Evolutionary conservation across 306 rosid species (phyloP).

Genomic region (Acacia crassicarpa): DNA sequence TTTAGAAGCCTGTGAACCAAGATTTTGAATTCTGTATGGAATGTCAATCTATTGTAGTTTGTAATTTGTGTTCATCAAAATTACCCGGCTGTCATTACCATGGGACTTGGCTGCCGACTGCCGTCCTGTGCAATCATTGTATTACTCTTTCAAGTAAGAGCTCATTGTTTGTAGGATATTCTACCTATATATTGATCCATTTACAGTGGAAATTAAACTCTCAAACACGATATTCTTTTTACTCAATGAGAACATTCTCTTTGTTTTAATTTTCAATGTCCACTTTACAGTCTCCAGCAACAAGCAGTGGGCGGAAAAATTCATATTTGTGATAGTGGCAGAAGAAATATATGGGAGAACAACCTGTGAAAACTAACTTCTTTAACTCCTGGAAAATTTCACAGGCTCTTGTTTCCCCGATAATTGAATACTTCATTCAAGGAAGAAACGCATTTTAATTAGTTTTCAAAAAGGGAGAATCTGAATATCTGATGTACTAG

Average conservation of each 20-base stretch:
- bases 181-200: neutral
- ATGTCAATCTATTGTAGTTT: neutral
- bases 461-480: neutral
- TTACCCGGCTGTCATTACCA: neutral
- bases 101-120: neutral
- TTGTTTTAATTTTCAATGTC: constrained; percentile 25
- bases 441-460: neutral
- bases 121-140: neutral
- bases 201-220: neutral
- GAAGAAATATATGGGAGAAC: neutral
- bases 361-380: neutral
- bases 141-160: neutral
- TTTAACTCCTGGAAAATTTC: constrained; percentile 20
- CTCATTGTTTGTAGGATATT: constrained; percentile 4
- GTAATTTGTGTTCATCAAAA: neutral
- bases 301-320: constrained; percentile 10
- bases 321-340: constrained; percentile 4
- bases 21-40: constrained; percentile 31
- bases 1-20: neutral
- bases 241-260: constrained; percentile 1
- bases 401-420: neutral
- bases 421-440: neutral
- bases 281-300: constrained; percentile 2
- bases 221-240: neutral
- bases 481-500: neutral